phyloP scores from a whole-genome alignment of 768 basidiomycete species.

The Amylocystis lapponica region DNA sequence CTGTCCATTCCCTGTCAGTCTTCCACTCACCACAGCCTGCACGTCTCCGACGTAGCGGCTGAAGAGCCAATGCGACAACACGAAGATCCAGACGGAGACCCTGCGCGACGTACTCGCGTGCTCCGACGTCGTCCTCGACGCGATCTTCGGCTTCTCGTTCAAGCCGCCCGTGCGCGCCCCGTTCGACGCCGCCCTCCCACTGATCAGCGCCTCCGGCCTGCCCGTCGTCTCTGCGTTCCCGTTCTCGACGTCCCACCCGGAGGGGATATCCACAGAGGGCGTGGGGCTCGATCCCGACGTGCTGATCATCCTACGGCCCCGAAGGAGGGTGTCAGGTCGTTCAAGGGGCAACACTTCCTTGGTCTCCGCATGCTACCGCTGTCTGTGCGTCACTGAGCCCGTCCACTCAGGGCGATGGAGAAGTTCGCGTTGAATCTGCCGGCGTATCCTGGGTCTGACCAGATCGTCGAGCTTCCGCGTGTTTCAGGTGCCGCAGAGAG shows the following conservation, averaged over 20 bases:
- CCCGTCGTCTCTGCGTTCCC: conserved; percentile 95
- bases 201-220: conserved; percentile 55
- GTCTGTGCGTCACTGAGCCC: background rate
- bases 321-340: conserved; percentile 77
- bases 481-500: conserved; percentile 8
- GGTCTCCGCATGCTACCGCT: conserved; percentile 32
- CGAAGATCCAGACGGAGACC: conserved; percentile 59
- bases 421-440: conserved; percentile 80
- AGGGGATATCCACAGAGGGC: conserved; percentile 55
- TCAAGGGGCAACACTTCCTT: conserved; percentile 82
- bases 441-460: conserved; percentile 68
- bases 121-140: conserved; percentile 85
- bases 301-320: conserved; percentile 91
- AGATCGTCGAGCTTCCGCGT: conserved; percentile 72
- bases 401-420: conserved; percentile 55
- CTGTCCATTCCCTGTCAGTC: too few species aligned
- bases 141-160: conserved; percentile 98
- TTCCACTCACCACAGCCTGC: background rate
- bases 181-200: conserved; percentile 70
- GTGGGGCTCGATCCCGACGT: conserved; percentile 69
- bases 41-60: conserved; percentile 57
- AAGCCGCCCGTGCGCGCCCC: conserved; percentile 83
- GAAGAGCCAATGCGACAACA: conserved; percentile 81
- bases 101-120: conserved; percentile 46
- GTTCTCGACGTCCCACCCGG: conserved; percentile 95